These are phyloP conservation scores for Ploettnerulaceae sp. DNA, from an alignment of 2,329 filamentous ascomycete species.

Conservation along the genomic window DNA sequence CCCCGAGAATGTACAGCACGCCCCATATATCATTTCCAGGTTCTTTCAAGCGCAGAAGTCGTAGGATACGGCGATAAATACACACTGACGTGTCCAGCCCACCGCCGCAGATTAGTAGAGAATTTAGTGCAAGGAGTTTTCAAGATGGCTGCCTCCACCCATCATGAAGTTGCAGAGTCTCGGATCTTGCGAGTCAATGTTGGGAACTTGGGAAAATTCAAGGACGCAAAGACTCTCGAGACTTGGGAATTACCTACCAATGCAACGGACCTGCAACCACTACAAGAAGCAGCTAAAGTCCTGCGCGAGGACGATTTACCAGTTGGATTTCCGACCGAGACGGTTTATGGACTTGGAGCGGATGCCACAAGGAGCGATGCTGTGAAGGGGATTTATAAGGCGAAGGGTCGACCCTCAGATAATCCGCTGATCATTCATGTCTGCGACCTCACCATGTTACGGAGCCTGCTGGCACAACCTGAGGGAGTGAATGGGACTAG, in stretches of 20 bases:
- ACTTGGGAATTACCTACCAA: conserved; percentile 27
- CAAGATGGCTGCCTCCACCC: conserved; percentile 25
- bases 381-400: conserved; percentile 86
- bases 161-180: conserved; percentile 17
- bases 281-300: conserved; percentile 29
- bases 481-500: conserved; percentile 15
- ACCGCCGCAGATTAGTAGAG: conserved; percentile 11
- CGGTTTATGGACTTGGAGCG: conserved; percentile 94
- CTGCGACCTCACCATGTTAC: conserved; percentile 55
- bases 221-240: conserved; percentile 24
- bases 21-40: conserved; percentile 15
- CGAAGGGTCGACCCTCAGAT: conserved; percentile 85
- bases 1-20: conserved; percentile 26
- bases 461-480: conserved; percentile 20
- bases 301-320: conserved; percentile 43
- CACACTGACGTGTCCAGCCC: conserved; percentile 21
- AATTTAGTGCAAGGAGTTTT: conserved; percentile 2
- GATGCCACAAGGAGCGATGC: conserved; percentile 83
- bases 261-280: conserved; percentile 12
- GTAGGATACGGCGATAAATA: conserved; percentile 26
- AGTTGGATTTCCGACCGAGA: conserved; percentile 95
- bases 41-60: conserved; percentile 29
- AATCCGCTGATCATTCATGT: conserved; percentile 96
- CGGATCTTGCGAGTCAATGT: conserved; percentile 25
- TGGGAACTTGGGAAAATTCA: conserved; percentile 25